These are phyloP conservation scores for Sarocladium brachiariae DNA, from an alignment of 2,329 filamentous ascomycete genomes.

Conservation along the genomic window DNA sequence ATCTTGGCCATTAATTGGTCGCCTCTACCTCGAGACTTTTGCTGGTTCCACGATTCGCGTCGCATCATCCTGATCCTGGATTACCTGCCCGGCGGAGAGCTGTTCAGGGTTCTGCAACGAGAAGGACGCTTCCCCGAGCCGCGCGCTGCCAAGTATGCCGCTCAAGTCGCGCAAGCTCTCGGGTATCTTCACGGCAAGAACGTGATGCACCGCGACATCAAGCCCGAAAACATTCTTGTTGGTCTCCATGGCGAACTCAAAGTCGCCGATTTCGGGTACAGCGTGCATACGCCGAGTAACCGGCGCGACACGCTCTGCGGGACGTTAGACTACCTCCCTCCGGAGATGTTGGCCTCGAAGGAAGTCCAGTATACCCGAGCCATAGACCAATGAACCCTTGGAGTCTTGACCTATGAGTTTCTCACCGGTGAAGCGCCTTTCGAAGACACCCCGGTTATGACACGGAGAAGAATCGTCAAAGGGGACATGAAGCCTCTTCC, in stretches of 20 bases:
- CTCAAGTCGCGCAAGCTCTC: slow-evolving; percentile 79
- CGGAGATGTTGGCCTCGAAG: slow-evolving; percentile 9
- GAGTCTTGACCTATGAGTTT: neutral
- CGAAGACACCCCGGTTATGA: too few species aligned
- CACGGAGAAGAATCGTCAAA: too few species aligned
- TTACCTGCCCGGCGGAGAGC: slow-evolving; percentile 76
- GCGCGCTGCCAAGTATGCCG: slow-evolving; percentile 80
- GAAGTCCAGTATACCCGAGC: neutral
- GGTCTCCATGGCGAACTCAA: slow-evolving; percentile 13
- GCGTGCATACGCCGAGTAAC: slow-evolving; percentile 12
- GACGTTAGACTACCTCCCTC: slow-evolving; percentile 12
- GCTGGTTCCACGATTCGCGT: too few species aligned
- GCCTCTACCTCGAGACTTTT: too few species aligned
- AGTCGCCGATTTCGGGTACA: slow-evolving; percentile 14
- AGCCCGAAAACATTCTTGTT: slow-evolving; percentile 16
- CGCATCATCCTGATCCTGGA: slow-evolving; percentile 79
- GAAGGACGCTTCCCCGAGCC: slow-evolving; percentile 76
- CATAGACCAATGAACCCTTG: neutral
- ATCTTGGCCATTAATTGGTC: too few species aligned
- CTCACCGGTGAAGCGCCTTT: neutral
- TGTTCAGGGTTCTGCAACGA: slow-evolving; percentile 78
- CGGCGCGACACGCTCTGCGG: slow-evolving; percentile 11
- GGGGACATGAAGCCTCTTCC: too few species aligned
- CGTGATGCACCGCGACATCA: slow-evolving; percentile 86
- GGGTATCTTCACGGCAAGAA: slow-evolving; percentile 85